Percentiles rank a stretch among this genome's conserved stretches.
Conservation (phyloP, 305 asterid genomes). For the Petunia hybrid region DNA sequence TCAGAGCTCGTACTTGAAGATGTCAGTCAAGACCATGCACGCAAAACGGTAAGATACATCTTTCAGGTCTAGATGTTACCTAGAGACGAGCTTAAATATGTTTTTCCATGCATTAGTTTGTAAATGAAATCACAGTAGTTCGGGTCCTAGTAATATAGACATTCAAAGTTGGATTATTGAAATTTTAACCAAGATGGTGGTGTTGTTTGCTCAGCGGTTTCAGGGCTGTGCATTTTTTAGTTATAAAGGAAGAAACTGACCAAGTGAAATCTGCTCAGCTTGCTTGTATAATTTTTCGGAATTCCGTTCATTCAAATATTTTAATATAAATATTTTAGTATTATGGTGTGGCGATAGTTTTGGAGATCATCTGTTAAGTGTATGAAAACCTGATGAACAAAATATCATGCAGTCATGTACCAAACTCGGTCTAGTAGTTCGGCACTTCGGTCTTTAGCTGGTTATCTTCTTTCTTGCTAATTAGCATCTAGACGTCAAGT, state of each 20-base stretch:
- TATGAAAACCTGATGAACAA: neutral
- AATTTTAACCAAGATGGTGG: neutral
- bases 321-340: neutral
- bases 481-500: neutral
- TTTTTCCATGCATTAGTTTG: slow-evolving; percentile 15
- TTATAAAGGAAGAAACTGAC: neutral
- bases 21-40: slow-evolving; percentile 99
- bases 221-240: neutral
- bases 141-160: neutral
- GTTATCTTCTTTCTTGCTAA: slow-evolving; percentile 20
- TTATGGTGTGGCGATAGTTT: neutral
- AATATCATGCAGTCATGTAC: neutral
- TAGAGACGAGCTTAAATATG: neutral
- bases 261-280: slow-evolving; percentile 19
- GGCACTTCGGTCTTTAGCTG: neutral
- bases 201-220: slow-evolving; percentile 15
- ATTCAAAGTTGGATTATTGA: slow-evolving; percentile 5
- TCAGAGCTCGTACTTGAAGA: slow-evolving; percentile 98
- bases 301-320: neutral
- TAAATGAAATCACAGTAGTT: neutral
- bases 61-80: neutral
- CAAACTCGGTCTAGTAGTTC: slow-evolving; percentile 2
- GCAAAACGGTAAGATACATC: slow-evolving; percentile 77
- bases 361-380: neutral
- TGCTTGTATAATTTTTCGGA: neutral